These are phyloP conservation scores for Nymphaea thermarum DNA, from an alignment of 164 flowering plant species.

Conservation along the genomic window DNA sequence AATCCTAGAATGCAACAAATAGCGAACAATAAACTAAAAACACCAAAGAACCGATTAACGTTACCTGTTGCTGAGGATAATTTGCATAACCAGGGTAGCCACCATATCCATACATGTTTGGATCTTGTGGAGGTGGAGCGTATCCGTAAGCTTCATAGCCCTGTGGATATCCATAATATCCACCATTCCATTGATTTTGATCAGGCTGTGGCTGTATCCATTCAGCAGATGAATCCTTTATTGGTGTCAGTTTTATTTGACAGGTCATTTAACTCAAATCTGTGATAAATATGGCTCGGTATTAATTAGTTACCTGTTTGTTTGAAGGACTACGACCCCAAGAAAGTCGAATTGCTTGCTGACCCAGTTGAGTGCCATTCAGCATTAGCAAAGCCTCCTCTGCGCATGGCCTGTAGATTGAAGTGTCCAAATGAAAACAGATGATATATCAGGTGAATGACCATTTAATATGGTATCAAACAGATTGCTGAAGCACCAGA, in stretches of 20 bases:
- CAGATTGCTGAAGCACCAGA: background rate
- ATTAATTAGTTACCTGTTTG: conserved; percentile 38
- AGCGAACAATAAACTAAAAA: background rate
- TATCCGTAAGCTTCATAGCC: conserved; percentile 69
- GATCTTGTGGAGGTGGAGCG: conserved; percentile 56
- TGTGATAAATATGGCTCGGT: background rate
- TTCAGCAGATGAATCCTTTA: conserved; percentile 10
- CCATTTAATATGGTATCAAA: background rate
- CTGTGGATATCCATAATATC: conserved; percentile 50
- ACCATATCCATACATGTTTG: conserved; percentile 51
- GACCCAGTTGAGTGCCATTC: conserved; percentile 58
- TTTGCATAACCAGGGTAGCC: conserved; percentile 51
- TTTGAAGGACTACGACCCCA: conserved; percentile 84
- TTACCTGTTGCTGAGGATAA: conserved; percentile 50
- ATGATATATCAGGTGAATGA: background rate
- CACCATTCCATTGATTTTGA: conserved; percentile 49
- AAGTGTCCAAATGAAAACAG: background rate
- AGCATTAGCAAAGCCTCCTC: conserved; percentile 66
- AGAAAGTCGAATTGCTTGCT: conserved; percentile 60
- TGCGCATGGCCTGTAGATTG: conserved; percentile 41
- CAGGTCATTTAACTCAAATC: background rate
- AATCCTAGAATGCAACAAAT: background rate
- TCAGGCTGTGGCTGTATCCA: conserved; percentile 44
- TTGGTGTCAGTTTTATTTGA: conserved; percentile 1
- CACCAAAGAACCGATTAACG: background rate